Conservation (phyloP, 2,329 filamentous ascomycete species). For the Arthrobotrys sinensis region DNA sequence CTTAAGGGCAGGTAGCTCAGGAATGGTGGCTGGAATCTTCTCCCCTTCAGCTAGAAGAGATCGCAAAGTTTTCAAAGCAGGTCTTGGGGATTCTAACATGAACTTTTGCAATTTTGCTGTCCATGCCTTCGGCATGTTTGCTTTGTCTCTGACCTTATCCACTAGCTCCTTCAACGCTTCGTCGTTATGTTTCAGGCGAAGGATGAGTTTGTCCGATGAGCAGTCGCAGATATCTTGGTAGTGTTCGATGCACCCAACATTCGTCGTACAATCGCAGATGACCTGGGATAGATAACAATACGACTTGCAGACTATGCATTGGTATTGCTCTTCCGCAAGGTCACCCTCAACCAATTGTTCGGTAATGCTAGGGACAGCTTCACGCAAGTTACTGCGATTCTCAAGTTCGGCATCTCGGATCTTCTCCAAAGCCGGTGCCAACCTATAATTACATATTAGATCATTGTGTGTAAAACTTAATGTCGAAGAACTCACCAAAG, state of each 20-base stretch:
- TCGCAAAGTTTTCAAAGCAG: slow-evolving; percentile 87
- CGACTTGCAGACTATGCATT: slow-evolving; percentile 91
- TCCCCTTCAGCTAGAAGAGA: slow-evolving; percentile 92
- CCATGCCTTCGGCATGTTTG: slow-evolving; percentile 88
- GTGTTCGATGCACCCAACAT: slow-evolving; percentile 80
- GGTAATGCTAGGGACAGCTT: slow-evolving; percentile 62
- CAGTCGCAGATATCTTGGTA: slow-evolving; percentile 73
- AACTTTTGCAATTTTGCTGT: slow-evolving; percentile 88
- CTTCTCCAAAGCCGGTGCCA: slow-evolving; percentile 86
- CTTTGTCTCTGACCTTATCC: slow-evolving; percentile 87
- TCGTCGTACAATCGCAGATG: slow-evolving; percentile 84
- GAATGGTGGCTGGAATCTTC: slow-evolving; percentile 91
- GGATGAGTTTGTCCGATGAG: slow-evolving; percentile 67
- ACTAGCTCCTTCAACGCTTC: slow-evolving; percentile 78
- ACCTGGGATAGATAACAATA: slow-evolving; percentile 94
- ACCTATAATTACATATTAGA: slow-evolving; percentile 67
- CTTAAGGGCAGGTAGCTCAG: slow-evolving; percentile 84
- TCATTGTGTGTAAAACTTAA: background rate
- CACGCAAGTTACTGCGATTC: slow-evolving; percentile 78
- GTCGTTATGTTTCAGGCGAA: slow-evolving; percentile 83
- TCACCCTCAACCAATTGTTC: slow-evolving; percentile 74
- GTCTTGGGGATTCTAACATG: slow-evolving; percentile 85
- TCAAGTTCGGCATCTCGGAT: slow-evolving; percentile 81
- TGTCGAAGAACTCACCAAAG: slow-evolving; percentile 74
- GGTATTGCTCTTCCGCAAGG: slow-evolving; percentile 90